Conservation (phyloP, 2,329 filamentous ascomycete species). For the Fusarium phyllophilum region DNA sequence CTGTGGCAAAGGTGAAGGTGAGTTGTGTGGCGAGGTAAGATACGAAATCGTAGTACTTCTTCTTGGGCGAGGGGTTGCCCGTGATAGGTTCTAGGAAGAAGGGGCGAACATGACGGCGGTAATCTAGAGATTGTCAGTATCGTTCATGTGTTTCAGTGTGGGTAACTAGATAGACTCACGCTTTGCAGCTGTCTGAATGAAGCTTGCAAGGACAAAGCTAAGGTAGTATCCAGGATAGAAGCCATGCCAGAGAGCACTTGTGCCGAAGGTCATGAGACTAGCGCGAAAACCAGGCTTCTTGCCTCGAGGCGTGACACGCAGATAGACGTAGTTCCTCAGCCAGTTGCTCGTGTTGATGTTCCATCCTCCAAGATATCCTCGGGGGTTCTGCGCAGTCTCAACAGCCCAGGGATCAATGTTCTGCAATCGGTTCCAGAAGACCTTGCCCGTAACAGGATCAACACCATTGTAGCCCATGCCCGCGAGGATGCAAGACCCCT, state of each 20-base stretch:
- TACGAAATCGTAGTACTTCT: conserved; percentile 86
- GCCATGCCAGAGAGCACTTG: conserved; percentile 96
- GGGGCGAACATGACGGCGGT: conserved; percentile 87
- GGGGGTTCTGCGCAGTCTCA: conserved; percentile 92
- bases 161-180: conserved; percentile 67
- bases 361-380: conserved; percentile 91
- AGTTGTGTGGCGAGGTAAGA: conserved; percentile 81
- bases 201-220: conserved; percentile 86
- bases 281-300: conserved; percentile 97
- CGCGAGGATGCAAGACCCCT: conserved; percentile 92
- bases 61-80: conserved; percentile 72
- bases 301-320: conserved; percentile 92
- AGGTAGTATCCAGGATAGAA: conserved; percentile 98
- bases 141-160: not conserved
- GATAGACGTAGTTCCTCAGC: conserved; percentile 94
- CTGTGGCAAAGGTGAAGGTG: conserved; percentile 83
- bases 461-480: conserved; percentile 95
- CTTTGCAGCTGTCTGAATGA: conserved; percentile 93
- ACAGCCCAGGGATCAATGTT: conserved; percentile 90
- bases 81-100: conserved; percentile 89
- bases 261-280: conserved; percentile 91
- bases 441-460: conserved; percentile 83
- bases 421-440: conserved; percentile 87
- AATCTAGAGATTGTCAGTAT: conserved; percentile 66
- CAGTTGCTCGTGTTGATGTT: conserved; percentile 99